These are phyloP conservation scores for Verticillium nonalfalfae DNA, from an alignment of 2,329 filamentous ascomycete genomes.

Conservation along the genomic window DNA sequence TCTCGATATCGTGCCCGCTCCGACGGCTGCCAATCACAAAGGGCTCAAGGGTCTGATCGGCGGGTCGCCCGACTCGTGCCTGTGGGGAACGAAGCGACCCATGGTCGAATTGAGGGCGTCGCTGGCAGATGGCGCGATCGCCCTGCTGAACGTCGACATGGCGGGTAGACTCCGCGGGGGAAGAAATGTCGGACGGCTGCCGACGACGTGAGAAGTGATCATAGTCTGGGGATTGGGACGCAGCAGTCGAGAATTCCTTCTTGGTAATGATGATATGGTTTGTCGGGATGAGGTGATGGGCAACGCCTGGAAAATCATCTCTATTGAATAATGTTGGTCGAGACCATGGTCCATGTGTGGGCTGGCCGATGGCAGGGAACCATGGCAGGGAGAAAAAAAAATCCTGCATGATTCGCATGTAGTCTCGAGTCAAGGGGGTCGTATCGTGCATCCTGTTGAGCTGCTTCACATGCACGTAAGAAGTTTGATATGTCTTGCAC, in stretches of 20 bases:
- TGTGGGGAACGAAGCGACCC: neutral
- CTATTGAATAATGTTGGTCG: neutral
- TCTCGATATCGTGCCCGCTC: neutral
- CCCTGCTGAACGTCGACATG: neutral
- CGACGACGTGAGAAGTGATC: neutral
- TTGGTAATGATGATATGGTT: neutral
- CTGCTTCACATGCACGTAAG: neutral
- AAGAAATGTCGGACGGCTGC: neutral
- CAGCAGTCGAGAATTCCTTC: neutral
- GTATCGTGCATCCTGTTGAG: neutral
- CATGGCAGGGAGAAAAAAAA: neutral
- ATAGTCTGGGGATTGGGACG: neutral
- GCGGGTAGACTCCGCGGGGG: neutral
- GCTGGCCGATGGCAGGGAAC: neutral
- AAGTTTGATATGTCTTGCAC: too few relatives aligned
- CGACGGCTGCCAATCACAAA: neutral
- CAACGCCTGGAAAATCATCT: neutral
- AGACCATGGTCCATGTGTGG: neutral
- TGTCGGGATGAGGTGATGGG: neutral
- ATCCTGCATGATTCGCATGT: neutral
- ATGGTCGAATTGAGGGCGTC: neutral
- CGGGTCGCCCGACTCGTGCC: neutral
- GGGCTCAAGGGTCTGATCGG: neutral
- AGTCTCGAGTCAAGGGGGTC: neutral
- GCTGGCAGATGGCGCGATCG: neutral